Evolutionary conservation across 75 land plant genomes (phyloP), one percentile per base, ranked within the genome.

Genomic region (Pinus taeda): DNA sequence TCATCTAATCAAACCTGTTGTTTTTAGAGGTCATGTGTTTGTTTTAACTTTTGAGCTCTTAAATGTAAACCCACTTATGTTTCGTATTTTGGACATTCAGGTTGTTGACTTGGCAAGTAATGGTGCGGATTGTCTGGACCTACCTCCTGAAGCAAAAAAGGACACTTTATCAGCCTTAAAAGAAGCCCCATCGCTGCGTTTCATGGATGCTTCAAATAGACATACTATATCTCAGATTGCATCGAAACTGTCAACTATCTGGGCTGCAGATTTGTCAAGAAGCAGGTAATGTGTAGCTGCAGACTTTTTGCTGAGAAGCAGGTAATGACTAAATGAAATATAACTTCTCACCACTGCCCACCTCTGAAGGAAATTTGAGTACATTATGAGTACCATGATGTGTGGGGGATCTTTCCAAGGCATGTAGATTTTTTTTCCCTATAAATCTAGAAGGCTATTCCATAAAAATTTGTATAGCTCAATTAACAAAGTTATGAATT

Each of bases 141-240:
- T 90, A 22, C 75, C 92, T 15, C 64, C 74, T 75, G 93, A 89
- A 72, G 85, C 78, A 63, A 92, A 79, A 76, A 82, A 75, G 76
- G 91, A 88, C 22, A 79, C 90, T 15, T 74, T 96, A 56, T 67
- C 62, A 29, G 82, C 88, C 21, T 64, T 95, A 59, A 87, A 91
- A 71, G 90, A 91, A 66, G 83, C 90, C 49, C 57, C 84, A 18
- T 77, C 84, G 14, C 69, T 78, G 80, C 85, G 87, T 18, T 85
- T 83, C 72, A 66, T 88, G 57, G 87, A 87, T 82, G 76, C 84
- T 42, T 79, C 76, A 66, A 84, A 76, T 72, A 80, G 82, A 70
- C 85, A 79, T 79, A 75, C 81, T 24, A 63, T 92, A 64, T 66
- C 79, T 66, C 83, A 90, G 66, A 77, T 90, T 67, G 93, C 79